Conservation (phyloP, 2,329 filamentous ascomycete species). For the Fusarium dimerum region DNA sequence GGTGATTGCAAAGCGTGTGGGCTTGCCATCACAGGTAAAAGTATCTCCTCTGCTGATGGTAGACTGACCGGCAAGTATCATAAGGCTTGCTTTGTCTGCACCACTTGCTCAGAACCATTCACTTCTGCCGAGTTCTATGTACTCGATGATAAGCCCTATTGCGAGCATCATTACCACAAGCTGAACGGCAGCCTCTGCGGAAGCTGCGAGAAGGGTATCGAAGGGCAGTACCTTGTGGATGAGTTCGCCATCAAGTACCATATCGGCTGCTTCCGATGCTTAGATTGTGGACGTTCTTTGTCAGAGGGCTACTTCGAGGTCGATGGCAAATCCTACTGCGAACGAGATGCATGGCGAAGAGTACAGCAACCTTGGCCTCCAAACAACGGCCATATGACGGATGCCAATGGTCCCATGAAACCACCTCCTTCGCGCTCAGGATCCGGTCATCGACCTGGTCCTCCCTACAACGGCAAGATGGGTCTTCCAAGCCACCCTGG, state of each 20-base stretch:
- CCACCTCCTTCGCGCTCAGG: conserved; percentile 14
- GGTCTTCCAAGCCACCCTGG: conserved; percentile 30
- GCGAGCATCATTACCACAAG: conserved; percentile 88
- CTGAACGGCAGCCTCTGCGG: conserved; percentile 85
- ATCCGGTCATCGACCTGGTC: conserved; percentile 20
- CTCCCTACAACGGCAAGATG: conserved; percentile 21
- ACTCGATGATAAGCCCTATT: conserved; percentile 82
- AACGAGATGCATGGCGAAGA: conserved; percentile 74
- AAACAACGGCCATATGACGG: conserved; percentile 2
- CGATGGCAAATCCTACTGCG: conserved; percentile 77
- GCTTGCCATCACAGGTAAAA: conserved; percentile 81
- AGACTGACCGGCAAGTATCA: conserved; percentile 92
- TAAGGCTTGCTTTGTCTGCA: conserved; percentile 91
- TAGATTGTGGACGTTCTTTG: conserved; percentile 72
- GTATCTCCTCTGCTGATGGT: conserved; percentile 89
- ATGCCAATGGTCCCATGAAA: conserved; percentile 17
- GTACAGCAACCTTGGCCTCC: conserved; percentile 37
- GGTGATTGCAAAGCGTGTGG: conserved; percentile 84
- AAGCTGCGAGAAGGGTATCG: conserved; percentile 80
- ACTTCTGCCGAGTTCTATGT: conserved; percentile 92
- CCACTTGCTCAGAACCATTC: conserved; percentile 79
- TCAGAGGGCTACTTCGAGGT: conserved; percentile 91
- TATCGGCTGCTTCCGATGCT: conserved; percentile 81
- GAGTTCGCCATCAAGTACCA: conserved; percentile 79
- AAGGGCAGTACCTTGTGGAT: conserved; percentile 91